These are phyloP conservation scores for Alternaria ventricosa DNA, from an alignment of 2,329 filamentous ascomycete genomes.

Conservation along the genomic window DNA sequence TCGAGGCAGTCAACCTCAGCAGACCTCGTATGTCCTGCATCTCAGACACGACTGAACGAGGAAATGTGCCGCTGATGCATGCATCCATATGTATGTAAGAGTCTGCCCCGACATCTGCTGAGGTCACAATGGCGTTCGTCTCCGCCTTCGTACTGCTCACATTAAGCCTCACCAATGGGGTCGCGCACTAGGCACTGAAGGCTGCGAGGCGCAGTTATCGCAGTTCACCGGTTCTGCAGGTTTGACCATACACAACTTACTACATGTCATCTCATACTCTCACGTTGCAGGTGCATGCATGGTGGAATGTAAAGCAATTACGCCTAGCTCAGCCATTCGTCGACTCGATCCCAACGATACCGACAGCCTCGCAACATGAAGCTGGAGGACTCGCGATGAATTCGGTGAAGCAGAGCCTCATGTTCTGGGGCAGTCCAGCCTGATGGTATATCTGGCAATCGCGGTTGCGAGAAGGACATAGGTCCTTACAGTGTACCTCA, in stretches of 20 bases:
- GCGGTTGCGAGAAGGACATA: neutral
- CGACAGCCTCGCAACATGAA: neutral
- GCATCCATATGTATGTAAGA: neutral
- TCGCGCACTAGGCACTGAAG: neutral
- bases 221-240: neutral
- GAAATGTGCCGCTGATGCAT: neutral
- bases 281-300: neutral
- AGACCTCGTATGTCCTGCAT: neutral
- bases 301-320: neutral
- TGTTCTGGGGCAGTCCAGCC: neutral
- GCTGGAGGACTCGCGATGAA: neutral
- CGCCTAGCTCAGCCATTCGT: neutral
- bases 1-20: neutral
- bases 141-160: neutral
- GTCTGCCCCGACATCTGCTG: neutral
- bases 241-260: neutral
- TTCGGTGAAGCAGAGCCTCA: neutral
- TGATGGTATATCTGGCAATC: neutral
- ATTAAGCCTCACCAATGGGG: neutral
- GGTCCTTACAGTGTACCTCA: neutral
- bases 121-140: neutral
- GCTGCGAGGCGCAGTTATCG: neutral
- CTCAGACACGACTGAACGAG: neutral
- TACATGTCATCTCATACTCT: neutral
- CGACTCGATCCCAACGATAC: neutral